phyloP scores from a whole-genome alignment of 75 land plant species.

The Pseudotsuga menziesii region DNA sequence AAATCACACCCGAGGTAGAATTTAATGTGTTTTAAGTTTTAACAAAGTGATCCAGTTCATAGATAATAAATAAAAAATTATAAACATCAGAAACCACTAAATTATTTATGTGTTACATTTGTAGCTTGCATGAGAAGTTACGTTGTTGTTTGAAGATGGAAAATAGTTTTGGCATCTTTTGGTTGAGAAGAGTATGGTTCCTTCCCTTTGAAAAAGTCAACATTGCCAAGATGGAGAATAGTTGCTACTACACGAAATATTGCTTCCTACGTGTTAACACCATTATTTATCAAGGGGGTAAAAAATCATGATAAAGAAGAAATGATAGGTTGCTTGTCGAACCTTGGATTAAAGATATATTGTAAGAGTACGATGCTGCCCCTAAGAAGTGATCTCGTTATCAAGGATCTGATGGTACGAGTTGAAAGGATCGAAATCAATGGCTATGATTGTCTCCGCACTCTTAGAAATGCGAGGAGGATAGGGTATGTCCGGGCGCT shows the following conservation, averaged over 20 bases:
- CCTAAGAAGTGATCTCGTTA: too few species aligned
- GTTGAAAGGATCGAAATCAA: too few species aligned
- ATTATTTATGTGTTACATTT: not conserved
- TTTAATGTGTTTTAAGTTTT: not conserved
- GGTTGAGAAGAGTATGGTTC: conserved; percentile 66
- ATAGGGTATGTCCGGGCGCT: too few species aligned
- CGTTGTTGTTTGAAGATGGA: conserved; percentile 63
- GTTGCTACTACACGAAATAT: conserved; percentile 79
- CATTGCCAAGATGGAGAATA: conserved; percentile 76
- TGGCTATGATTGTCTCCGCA: too few species aligned
- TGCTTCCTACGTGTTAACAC: too few species aligned
- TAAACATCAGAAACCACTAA: not conserved
- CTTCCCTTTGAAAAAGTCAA: conserved; percentile 63
- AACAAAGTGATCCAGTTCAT: not conserved
- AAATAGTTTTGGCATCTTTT: conserved; percentile 59
- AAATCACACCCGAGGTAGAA: conserved; percentile 60
- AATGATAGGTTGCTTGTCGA: too few species aligned
- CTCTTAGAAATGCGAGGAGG: too few species aligned
- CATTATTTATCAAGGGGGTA: too few species aligned
- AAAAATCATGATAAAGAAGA: too few species aligned
- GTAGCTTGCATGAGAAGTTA: conserved; percentile 60
- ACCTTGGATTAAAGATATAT: too few species aligned
- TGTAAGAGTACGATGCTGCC: too few species aligned
- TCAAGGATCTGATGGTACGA: too few species aligned
- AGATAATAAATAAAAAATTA: not conserved